phyloP scores from a whole-genome alignment of 345 rosid genomes.

The Aegle marmelos region DNA sequence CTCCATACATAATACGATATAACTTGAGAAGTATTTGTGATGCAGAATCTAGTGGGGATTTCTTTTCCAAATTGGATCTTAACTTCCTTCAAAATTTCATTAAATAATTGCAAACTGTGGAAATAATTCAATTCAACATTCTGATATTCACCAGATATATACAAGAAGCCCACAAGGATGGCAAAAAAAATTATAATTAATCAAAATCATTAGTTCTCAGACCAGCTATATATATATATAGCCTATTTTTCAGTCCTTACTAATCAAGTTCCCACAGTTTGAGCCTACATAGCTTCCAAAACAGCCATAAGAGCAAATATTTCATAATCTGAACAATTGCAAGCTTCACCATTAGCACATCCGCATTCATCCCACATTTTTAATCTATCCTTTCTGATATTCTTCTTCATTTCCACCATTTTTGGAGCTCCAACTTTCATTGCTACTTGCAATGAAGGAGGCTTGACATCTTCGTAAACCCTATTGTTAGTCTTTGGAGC shows the following conservation, averaged over 20 bases:
- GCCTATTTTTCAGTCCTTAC: neutral
- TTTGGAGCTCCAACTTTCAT: constrained; percentile 28
- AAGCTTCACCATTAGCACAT: constrained; percentile 22
- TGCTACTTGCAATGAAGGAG: constrained; percentile 41
- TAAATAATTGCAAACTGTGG: neutral
- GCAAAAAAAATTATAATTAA: neutral
- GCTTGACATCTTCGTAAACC: constrained; percentile 25
- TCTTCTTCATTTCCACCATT: constrained; percentile 4
- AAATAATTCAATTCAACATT: neutral
- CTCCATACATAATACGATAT: too few species aligned
- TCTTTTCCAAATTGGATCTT: neutral
- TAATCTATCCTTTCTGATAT: constrained; percentile 13
- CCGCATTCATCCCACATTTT: constrained; percentile 27
- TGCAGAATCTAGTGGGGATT: neutral
- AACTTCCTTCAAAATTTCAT: neutral
- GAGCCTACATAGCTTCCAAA: constrained; percentile 39
- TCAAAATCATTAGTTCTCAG: neutral
- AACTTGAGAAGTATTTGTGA: neutral
- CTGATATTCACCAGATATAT: too few species aligned
- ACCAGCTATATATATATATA: neutral
- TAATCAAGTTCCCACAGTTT: neutral
- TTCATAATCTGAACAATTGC: constrained; percentile 37
- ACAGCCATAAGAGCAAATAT: constrained; percentile 43
- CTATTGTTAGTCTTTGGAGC: constrained; percentile 3
- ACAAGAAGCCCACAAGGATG: neutral